Conservation (phyloP, 2,329 filamentous ascomycete genomes). For the Elsinoe fawcettii region DNA sequence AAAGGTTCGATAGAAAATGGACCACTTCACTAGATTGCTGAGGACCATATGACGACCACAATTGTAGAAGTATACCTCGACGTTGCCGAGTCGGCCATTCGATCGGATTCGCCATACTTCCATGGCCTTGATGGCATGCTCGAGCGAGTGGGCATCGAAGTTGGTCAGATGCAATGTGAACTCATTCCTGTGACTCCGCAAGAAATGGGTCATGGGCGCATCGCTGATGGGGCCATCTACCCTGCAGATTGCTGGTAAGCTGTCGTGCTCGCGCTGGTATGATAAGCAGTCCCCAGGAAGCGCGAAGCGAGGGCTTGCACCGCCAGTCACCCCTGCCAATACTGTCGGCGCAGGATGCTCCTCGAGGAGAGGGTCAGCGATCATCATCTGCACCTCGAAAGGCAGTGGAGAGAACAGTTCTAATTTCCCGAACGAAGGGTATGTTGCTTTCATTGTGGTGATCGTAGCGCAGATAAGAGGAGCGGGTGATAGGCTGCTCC, state of each 20-base stretch:
- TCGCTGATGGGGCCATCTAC: neutral
- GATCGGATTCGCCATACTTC: neutral
- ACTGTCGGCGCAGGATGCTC: neutral
- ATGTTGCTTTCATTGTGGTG: neutral
- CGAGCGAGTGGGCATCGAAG: slow-evolving; percentile 11
- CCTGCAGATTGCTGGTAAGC: neutral
- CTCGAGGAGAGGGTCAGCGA: neutral
- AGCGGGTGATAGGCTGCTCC: too few species aligned
- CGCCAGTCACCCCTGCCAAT: neutral
- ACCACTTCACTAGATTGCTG: slow-evolving; percentile 7
- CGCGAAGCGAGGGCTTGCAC: neutral
- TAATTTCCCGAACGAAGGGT: too few species aligned
- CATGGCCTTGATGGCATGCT: neutral
- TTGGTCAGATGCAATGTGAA: neutral
- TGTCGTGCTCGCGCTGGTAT: neutral
- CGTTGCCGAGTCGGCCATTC: neutral
- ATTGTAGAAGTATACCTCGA: slow-evolving; percentile 3
- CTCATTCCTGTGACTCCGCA: neutral
- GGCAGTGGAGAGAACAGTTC: neutral
- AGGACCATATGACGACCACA: neutral
- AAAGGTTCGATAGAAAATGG: neutral
- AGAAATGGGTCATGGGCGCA: neutral
- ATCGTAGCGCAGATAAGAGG: too few species aligned
- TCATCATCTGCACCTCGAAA: neutral
- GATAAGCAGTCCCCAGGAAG: neutral